Evolutionary conservation across 2,329 filamentous ascomycete species (phyloP).

Genomic region (Ophiocordyceps camponoti-leonardi): DNA sequence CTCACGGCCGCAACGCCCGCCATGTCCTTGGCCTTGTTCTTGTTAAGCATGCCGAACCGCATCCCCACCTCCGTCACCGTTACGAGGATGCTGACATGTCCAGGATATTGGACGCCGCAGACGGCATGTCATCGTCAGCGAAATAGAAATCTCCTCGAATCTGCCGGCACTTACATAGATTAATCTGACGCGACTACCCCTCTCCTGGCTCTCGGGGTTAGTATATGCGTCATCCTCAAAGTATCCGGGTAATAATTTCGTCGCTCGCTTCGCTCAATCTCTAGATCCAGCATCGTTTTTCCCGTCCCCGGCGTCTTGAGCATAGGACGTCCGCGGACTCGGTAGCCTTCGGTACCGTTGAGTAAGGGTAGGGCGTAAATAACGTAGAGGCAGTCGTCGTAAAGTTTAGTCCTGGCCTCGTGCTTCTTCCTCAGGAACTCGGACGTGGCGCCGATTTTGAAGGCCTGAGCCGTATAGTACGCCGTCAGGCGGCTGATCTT

Average conservation of each 20-base stretch:
- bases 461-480: constrained; percentile 90
- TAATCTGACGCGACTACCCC: constrained; percentile 36
- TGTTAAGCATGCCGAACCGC: constrained; percentile 57
- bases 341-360: constrained; percentile 70
- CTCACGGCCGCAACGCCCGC: constrained; percentile 3
- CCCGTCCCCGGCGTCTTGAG: constrained; percentile 79
- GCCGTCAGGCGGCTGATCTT: constrained; percentile 83
- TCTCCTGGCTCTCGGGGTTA: constrained; percentile 13
- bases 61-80: constrained; percentile 80
- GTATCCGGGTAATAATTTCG: constrained; percentile 79
- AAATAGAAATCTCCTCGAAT: too few relatives aligned
- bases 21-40: constrained; percentile 5
- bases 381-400: constrained; percentile 92
- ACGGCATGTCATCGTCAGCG: too few relatives aligned
- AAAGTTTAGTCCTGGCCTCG: constrained; percentile 83
- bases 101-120: constrained; percentile 74
- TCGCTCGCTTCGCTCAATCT: constrained; percentile 86
- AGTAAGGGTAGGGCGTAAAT: constrained; percentile 87
- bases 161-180: constrained; percentile 69
- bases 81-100: constrained; percentile 85
- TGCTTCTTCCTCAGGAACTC: constrained; percentile 79
- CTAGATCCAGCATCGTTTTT: constrained; percentile 80
- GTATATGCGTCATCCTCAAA: constrained; percentile 55
- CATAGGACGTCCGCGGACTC: constrained; percentile 77
- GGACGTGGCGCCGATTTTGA: constrained; percentile 76